These are phyloP conservation scores for Fusarium paranaense DNA, from an alignment of 2,329 filamentous ascomycete species.

Conservation along the genomic window DNA sequence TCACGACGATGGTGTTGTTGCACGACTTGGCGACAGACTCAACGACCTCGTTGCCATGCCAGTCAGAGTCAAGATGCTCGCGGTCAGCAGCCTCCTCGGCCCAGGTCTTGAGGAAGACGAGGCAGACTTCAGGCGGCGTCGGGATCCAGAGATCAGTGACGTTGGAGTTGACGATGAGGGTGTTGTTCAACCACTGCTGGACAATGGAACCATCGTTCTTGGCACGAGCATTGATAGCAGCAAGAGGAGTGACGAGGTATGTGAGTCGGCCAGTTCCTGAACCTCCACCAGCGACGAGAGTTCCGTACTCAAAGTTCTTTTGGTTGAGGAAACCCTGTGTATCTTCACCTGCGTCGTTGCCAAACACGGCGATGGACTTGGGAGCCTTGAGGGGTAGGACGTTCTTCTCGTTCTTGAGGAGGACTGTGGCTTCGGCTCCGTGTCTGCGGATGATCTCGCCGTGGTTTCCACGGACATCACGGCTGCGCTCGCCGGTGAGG, in stretches of 20 bases:
- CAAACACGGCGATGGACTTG: constrained; percentile 68
- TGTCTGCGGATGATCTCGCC: constrained; percentile 68
- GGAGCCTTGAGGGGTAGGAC: constrained; percentile 69
- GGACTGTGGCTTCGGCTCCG: constrained; percentile 67
- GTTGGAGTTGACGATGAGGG: constrained; percentile 51
- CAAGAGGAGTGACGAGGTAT: constrained; percentile 52
- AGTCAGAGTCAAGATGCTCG: constrained; percentile 65
- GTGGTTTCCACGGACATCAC: constrained; percentile 64
- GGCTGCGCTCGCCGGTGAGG: constrained; percentile 65
- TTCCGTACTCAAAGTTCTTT: constrained; percentile 70
- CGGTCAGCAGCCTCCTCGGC: constrained; percentile 73
- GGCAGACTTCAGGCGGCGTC: constrained; percentile 70
- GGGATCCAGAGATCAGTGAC: constrained; percentile 60
- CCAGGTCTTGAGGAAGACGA: constrained; percentile 75
- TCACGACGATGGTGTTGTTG: constrained; percentile 74
- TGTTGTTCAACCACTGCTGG: constrained; percentile 61
- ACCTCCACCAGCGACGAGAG: constrained; percentile 69
- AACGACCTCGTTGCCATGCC: constrained; percentile 71
- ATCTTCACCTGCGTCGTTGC: constrained; percentile 62
- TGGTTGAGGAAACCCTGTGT: constrained; percentile 75
- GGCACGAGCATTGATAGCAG: constrained; percentile 59
- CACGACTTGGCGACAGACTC: constrained; percentile 69
- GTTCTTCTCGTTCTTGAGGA: constrained; percentile 77
- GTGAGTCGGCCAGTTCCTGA: constrained; percentile 55
- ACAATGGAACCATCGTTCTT: constrained; percentile 59